Evolutionary conservation across 345 rosid species (phyloP).

Genomic region (Rubroshorea leprosula): DNA sequence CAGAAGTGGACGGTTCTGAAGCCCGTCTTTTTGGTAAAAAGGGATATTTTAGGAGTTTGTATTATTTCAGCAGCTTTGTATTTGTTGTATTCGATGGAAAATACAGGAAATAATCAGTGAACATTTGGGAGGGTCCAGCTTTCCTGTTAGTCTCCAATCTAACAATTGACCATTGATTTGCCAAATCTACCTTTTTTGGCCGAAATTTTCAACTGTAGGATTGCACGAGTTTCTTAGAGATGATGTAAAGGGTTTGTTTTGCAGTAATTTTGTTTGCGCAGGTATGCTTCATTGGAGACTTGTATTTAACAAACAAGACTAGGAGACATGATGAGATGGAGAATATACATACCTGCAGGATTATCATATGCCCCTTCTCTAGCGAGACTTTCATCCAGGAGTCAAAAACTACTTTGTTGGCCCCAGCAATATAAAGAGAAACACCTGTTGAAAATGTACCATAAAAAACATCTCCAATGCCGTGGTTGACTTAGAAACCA

Average conservation of each 20-base stretch:
- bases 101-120: constrained; percentile 43
- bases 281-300: too few relatives aligned
- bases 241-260: neutral
- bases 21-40: constrained; percentile 16
- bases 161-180: neutral
- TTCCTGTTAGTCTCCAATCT: neutral
- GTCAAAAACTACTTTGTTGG: neutral
- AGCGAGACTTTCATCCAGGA: neutral
- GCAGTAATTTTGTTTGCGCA: too few relatives aligned
- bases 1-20: constrained; percentile 17
- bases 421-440: neutral
- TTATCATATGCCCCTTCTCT: neutral
- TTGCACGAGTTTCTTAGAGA: neutral
- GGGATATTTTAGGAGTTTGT: constrained; percentile 33
- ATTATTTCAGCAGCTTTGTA: constrained; percentile 38
- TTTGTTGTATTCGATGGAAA: constrained; percentile 44
- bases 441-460: neutral
- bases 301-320: too few relatives aligned
- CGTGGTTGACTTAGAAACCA: neutral
- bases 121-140: constrained; percentile 14
- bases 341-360: neutral
- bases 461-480: too few relatives aligned
- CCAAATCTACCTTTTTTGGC: neutral
- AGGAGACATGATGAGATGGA: too few relatives aligned
- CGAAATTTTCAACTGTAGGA: neutral